A percentile compares a stretch with the other conserved stretches of the same genome.
Conservation (phyloP, 768 basidiomycete species). For the Astraeus odoratus region DNA sequence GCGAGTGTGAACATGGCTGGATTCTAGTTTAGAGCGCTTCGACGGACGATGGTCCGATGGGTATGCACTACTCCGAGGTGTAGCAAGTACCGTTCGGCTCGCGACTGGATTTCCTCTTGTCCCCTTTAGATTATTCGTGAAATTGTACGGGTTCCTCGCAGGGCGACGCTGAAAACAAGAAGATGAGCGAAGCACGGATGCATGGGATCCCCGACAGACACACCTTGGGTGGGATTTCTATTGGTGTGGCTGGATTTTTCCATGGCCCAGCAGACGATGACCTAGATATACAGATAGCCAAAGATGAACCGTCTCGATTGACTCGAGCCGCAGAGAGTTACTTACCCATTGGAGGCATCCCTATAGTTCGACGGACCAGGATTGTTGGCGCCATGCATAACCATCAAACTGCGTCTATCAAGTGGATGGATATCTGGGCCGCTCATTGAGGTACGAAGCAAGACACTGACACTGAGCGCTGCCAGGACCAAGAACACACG, state of each 20-base stretch:
- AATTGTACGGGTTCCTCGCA: neutral
- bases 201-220: slow-evolving; percentile 5
- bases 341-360: slow-evolving; percentile 25
- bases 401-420: slow-evolving; percentile 8
- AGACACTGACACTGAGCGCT: slow-evolving; percentile 9
- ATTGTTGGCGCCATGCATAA: slow-evolving; percentile 7
- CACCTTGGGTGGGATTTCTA: slow-evolving; percentile 15
- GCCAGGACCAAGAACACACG: slow-evolving; percentile 3
- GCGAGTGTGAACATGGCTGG: neutral
- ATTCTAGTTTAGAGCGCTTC: slow-evolving; percentile 22
- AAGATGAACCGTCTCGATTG: neutral
- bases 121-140: slow-evolving; percentile 4
- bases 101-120: slow-evolving; percentile 19
- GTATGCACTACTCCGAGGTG: neutral
- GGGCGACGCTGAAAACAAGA: slow-evolving; percentile 5
- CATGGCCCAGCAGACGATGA: slow-evolving; percentile 11
- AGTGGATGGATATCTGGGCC: slow-evolving; percentile 2
- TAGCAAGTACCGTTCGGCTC: slow-evolving; percentile 15
- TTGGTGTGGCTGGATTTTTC: slow-evolving; percentile 17
- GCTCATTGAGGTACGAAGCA: slow-evolving; percentile 7
- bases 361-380: slow-evolving; percentile 18
- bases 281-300: neutral
- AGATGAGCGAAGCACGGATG: slow-evolving; percentile 1
- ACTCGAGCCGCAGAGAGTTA: neutral
- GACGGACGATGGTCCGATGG: slow-evolving; percentile 1